Evolutionary conservation across 1,284 basidiomycete genomes (phyloP), one percentile per base, ranked within the genome.

Genomic region (Hemileia vastatrix): DNA sequence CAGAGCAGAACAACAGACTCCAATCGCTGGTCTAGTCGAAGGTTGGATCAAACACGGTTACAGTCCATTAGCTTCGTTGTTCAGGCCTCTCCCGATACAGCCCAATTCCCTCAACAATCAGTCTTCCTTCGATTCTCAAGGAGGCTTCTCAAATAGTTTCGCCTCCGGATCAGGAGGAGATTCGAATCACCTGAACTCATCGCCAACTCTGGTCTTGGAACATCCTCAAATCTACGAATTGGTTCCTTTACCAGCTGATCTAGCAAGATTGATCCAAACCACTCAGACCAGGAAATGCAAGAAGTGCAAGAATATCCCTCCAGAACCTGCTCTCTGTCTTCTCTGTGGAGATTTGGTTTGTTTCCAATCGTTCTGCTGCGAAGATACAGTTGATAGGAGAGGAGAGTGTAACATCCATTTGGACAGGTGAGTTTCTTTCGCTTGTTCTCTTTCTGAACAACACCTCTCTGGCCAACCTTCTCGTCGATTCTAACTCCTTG

Each of bases 321-420:
- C 81, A 3, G 89, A 90, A 70, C 89, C 90, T 5, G 94, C 92
- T 0, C 83, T 98, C 3, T 98, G 94, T 74, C 77, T 97, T 65
- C 81, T 93, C 55, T 98, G 95, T 70, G 94, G 94, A 1, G 81
- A 85, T 51, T 83, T 87, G 18, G 84, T 89, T 6, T 97, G 95
- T 73, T 83, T 93, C 78, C 88, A 92, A 73, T 89, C 88, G 67
- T 87, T 93, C 70, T 98, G 94, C 73, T 98, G 94, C 76, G 81
- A 82, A 68, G 88, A 92, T 68, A 71, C 78, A 23, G 86, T 89
- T 44, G n/a, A 79, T 47, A 79, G 78, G 43, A 78, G 82, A 54
- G 78, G 81, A 65, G 77, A 98, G 75, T 97, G 94, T 76, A 97
- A 96, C 76, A 83, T 89, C 80, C 94, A 97, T 76, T 87, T 87